These are phyloP conservation scores for Scolecobasidium constrictum DNA, from an alignment of 2,329 filamentous ascomycete species.

Conservation along the genomic window DNA sequence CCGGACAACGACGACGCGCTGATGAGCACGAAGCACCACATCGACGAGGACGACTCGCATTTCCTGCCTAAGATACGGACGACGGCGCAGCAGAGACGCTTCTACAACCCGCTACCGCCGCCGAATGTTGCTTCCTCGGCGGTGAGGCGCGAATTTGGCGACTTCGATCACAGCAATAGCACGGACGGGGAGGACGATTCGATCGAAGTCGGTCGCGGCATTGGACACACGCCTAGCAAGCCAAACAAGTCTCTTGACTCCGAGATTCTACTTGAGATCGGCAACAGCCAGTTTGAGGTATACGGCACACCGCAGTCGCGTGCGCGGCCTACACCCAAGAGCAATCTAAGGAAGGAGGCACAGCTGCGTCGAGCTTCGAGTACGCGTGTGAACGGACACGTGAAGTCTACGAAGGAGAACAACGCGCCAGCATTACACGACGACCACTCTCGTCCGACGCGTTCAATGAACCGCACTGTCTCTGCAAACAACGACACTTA, in stretches of 20 bases:
- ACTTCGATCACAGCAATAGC: constrained; percentile 23
- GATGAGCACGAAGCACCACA: not conserved
- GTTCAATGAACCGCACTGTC: constrained; percentile 9
- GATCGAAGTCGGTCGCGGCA: constrained; percentile 46
- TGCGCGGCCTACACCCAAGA: constrained; percentile 22
- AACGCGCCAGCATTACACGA: constrained; percentile 39
- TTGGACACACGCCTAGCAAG: constrained; percentile 26
- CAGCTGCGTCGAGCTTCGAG: constrained; percentile 34
- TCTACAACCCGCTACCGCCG: constrained; percentile 9
- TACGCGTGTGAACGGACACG: constrained; percentile 39
- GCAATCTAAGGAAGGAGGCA: constrained; percentile 24
- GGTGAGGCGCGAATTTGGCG: constrained; percentile 20
- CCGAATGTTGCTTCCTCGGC: constrained; percentile 4
- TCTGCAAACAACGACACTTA: constrained; percentile 2
- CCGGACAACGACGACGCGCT: constrained; percentile 3
- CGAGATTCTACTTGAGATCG: constrained; percentile 23
- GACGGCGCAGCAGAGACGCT: constrained; percentile 9
- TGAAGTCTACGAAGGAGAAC: constrained; percentile 34
- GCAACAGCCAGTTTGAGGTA: constrained; percentile 38
- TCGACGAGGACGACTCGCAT: constrained; percentile 5
- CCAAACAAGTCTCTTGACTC: constrained; percentile 35
- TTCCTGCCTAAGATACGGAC: constrained; percentile 8
- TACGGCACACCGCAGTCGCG: constrained; percentile 29
- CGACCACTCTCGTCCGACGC: constrained; percentile 17
- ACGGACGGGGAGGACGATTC: constrained; percentile 38